These are phyloP conservation scores for Boechera divaricarpa DNA, from an alignment of 345 rosid genomes.

Conservation along the genomic window DNA sequence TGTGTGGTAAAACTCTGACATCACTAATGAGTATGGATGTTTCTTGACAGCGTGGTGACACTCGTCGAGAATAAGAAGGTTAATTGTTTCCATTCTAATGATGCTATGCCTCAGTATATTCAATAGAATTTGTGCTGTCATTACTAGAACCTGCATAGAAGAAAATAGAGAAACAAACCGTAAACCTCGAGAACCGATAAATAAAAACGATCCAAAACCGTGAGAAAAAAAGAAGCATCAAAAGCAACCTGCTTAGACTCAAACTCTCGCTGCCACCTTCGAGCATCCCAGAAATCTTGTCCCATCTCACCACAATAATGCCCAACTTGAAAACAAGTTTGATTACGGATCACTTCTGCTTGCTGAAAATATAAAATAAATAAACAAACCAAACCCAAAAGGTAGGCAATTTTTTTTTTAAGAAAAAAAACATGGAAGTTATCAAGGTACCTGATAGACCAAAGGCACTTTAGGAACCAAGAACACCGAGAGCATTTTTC, in stretches of 20 bases:
- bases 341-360: conserved; percentile 91
- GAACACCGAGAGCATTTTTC: conserved; percentile 89
- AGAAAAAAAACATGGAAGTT: background rate
- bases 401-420: background rate
- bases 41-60: conserved; percentile 99
- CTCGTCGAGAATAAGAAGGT: conserved; percentile 94
- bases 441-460: conserved; percentile 76
- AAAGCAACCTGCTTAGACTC: conserved; percentile 83
- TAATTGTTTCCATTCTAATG: conserved; percentile 83
- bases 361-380: conserved; percentile 59
- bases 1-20: conserved; percentile 98
- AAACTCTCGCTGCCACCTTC: conserved; percentile 95
- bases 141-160: conserved; percentile 74
- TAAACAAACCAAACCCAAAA: conserved; percentile 20
- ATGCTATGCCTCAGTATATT: conserved; percentile 97
- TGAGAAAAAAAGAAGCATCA: background rate
- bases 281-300: conserved; percentile 88
- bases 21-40: conserved; percentile 96
- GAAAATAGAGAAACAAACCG: background rate
- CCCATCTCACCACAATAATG: conserved; percentile 99
- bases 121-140: conserved; percentile 97
- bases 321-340: conserved; percentile 78
- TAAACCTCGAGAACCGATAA: background rate
- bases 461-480: conserved; percentile 98
- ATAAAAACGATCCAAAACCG: background rate